Percentiles rank a stretch among this genome's conserved stretches.
These are phyloP conservation scores for Cystofilobasidium ferigula DNA, from an alignment of 768 basidiomycete species.

Conservation along the genomic window DNA sequence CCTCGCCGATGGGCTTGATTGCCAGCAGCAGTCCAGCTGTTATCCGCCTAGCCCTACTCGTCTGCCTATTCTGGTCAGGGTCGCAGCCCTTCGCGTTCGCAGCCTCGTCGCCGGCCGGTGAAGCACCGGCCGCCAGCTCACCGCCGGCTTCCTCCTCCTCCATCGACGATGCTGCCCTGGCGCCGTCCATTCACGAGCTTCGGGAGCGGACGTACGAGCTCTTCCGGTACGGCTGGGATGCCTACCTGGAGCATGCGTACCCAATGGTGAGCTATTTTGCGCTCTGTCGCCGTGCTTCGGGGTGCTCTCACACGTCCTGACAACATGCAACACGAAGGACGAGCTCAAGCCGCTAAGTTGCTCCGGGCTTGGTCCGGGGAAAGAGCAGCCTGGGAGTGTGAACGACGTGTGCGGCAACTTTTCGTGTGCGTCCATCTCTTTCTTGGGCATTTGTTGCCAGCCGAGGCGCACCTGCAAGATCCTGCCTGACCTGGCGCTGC, in stretches of 20 bases:
- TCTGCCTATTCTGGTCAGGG: no score
- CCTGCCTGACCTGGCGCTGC: neutral
- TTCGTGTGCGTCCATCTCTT: neutral
- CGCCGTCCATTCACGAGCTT: constrained; percentile 2
- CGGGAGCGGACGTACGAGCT: constrained; percentile 9
- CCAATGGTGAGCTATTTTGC: constrained; percentile 10
- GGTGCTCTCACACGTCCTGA: neutral
- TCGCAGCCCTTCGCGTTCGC: no score
- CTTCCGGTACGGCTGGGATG: constrained; percentile 14
- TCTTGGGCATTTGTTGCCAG: neutral
- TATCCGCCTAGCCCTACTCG: no score
- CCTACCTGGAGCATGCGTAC: constrained; percentile 23
- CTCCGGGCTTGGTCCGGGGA: neutral
- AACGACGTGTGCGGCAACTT: constrained; percentile 24
- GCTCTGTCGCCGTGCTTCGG: neutral
- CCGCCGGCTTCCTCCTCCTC: no score
- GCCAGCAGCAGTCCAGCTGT: no score
- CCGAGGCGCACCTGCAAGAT: neutral
- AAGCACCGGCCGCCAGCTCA: no score
- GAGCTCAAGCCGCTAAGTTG: constrained; percentile 23
- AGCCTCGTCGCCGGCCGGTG: no score
- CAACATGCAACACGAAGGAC: neutral
- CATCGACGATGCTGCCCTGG: no score
- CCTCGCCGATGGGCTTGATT: no score
- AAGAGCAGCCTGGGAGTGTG: constrained; percentile 2